These are phyloP conservation scores for Jaltomata sinuosa DNA, from an alignment of 257 asterid genomes.

Conservation along the genomic window DNA sequence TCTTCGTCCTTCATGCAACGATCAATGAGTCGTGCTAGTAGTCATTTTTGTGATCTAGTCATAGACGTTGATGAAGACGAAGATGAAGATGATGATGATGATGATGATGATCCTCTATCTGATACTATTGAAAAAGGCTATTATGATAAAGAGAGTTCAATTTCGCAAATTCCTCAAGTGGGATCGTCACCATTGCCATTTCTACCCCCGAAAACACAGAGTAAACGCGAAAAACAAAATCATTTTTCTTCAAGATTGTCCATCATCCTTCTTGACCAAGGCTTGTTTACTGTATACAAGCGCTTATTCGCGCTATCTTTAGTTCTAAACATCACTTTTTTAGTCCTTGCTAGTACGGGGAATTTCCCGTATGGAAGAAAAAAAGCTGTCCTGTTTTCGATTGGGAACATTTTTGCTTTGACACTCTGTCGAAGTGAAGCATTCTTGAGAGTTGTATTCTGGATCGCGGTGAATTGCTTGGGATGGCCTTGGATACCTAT, in stretches of 20 bases:
- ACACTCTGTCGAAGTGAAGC: slow-evolving; percentile 68
- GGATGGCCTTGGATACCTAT: slow-evolving; percentile 56
- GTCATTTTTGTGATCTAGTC: slow-evolving; percentile 65
- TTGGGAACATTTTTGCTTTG: slow-evolving; percentile 47
- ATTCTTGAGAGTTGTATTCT: slow-evolving; percentile 37
- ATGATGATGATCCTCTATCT: slow-evolving; percentile 4
- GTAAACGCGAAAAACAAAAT: slow-evolving; percentile 14
- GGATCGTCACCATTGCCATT: slow-evolving; percentile 3
- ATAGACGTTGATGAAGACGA: slow-evolving; percentile 12
- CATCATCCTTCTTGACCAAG: slow-evolving; percentile 66
- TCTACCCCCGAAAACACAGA: slow-evolving; percentile 5
- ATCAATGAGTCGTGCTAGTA: slow-evolving; percentile 51
- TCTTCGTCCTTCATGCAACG: slow-evolving; percentile 20
- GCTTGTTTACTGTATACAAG: slow-evolving; percentile 70
- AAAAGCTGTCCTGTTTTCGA: slow-evolving; percentile 38
- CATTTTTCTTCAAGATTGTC: slow-evolving; percentile 28
- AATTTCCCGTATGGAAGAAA: slow-evolving; percentile 36
- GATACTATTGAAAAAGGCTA: slow-evolving; percentile 44
- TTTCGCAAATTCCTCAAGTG: neutral
- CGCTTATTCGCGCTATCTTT: slow-evolving; percentile 44
- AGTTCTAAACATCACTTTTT: slow-evolving; percentile 22
- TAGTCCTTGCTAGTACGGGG: slow-evolving; percentile 52
- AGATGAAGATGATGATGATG: slow-evolving; percentile 10
- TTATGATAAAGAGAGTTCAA: neutral
- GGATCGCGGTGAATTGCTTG: slow-evolving; percentile 46